These are phyloP conservation scores for Aureobasidium subglaciale DNA, from an alignment of 2,329 filamentous ascomycete genomes.

Conservation along the genomic window DNA sequence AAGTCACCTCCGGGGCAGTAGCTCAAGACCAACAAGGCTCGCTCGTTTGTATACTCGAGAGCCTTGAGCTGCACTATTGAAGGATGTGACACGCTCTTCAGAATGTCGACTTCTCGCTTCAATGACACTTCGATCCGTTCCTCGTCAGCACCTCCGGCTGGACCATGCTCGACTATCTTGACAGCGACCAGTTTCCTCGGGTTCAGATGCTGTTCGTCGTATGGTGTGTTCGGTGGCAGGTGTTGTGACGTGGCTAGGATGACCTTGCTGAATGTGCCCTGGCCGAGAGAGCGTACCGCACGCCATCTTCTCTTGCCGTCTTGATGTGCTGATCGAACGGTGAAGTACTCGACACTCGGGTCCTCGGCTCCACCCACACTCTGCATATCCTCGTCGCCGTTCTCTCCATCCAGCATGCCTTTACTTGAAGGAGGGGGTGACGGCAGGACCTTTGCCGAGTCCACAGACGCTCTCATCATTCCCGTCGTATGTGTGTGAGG, in stretches of 20 bases:
- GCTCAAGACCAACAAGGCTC: conserved; percentile 77
- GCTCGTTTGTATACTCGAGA: conserved; percentile 75
- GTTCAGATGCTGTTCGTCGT: conserved; percentile 46
- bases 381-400: conserved; percentile 35
- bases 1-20: conserved; percentile 93
- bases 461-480: conserved; percentile 16
- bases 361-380: conserved; percentile 25
- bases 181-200: conserved; percentile 84
- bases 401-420: conserved; percentile 49
- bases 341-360: conserved; percentile 38
- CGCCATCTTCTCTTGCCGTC: conserved; percentile 71
- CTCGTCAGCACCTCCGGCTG: conserved; percentile 85
- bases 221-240: conserved; percentile 32
- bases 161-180: conserved; percentile 92
- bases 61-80: conserved; percentile 87
- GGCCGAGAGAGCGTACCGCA: conserved; percentile 71
- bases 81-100: conserved; percentile 80
- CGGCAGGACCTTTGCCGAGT: conserved; percentile 40
- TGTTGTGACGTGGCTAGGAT: conserved; percentile 80
- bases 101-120: conserved; percentile 90
- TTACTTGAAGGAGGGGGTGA: conserved; percentile 75
- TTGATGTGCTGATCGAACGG: conserved; percentile 51
- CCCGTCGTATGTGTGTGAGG: conserved; percentile 38
- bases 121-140: conserved; percentile 88
- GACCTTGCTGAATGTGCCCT: conserved; percentile 93